Evolutionary conservation across 805 yeast genomes (phyloP).

Genomic region (Brettanomyces custersianus): DNA sequence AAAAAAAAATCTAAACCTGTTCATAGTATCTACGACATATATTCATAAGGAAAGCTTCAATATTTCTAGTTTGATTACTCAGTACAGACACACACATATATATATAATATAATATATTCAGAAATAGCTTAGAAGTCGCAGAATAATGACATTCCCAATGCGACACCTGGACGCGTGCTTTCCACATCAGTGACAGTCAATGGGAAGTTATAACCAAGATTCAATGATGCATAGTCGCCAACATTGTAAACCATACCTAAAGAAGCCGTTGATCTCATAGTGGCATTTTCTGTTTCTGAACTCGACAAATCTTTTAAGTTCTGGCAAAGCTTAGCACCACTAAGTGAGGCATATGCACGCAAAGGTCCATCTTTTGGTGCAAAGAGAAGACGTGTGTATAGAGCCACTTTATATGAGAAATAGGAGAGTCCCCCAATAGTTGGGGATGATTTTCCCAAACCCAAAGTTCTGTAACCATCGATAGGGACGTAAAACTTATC

Average conservation of each 20-base stretch:
- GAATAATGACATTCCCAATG: constrained; percentile 18
- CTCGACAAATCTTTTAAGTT: background rate
- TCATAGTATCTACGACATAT: too few relatives aligned
- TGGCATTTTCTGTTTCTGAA: constrained; percentile 19
- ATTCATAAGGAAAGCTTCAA: too few relatives aligned
- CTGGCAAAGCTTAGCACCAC: constrained; percentile 52
- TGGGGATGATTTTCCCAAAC: background rate
- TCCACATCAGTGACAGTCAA: constrained; percentile 42
- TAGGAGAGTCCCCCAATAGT: constrained; percentile 21
- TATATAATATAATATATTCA: background rate
- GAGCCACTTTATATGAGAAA: constrained; percentile 12
- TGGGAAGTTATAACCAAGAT: constrained; percentile 57
- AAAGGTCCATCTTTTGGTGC: constrained; percentile 38
- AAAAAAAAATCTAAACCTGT: too few relatives aligned
- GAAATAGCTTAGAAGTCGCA: constrained; percentile 13
- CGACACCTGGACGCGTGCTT: constrained; percentile 49
- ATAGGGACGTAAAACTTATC: constrained; percentile 56
- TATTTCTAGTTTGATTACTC: too few relatives aligned
- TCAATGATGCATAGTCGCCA: constrained; percentile 54
- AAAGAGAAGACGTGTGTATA: constrained; percentile 55
- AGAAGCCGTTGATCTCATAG: constrained; percentile 29
- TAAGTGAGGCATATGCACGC: constrained; percentile 53
- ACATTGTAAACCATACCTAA: constrained; percentile 53
- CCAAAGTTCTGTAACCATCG: constrained; percentile 2
- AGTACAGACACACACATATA: too few relatives aligned